Conservation (phyloP, 1,284 basidiomycete species). For the Moniliophthora roreri region DNA sequence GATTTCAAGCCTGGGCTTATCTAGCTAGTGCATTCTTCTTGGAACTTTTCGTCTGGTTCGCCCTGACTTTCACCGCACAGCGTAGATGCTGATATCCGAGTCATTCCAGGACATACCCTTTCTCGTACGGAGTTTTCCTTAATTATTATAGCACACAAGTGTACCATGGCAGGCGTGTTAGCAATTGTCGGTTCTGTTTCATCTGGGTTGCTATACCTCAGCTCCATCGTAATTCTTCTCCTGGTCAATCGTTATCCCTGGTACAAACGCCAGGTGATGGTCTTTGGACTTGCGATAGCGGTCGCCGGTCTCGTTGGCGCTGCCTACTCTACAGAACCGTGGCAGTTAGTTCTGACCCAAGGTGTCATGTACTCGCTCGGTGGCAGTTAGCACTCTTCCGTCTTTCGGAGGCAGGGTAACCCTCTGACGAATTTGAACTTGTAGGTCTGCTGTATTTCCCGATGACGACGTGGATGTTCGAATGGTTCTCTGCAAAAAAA, state of each 20-base stretch:
- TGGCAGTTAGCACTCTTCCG: conserved; percentile 7
- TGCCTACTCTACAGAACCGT: conserved; percentile 9
- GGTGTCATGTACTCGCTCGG: conserved; percentile 13
- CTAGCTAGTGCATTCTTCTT: conserved; percentile 14
- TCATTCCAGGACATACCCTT: conserved; percentile 12
- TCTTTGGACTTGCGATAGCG: conserved; percentile 7
- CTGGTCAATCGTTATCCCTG: conserved; percentile 13
- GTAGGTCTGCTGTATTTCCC: conserved; percentile 15
- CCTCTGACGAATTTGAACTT: not conserved
- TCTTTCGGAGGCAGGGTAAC: not conserved
- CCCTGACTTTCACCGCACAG: not conserved
- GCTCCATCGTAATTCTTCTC: conserved; percentile 9
- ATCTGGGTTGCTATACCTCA: conserved; percentile 12
- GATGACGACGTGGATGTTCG: conserved; percentile 13
- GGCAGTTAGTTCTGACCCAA: conserved; percentile 14
- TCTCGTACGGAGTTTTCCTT: conserved; percentile 17
- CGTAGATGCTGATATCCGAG: not conserved
- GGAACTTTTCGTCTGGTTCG: conserved; percentile 15
- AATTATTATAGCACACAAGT: conserved; percentile 13
- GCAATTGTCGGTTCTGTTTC: conserved; percentile 13
- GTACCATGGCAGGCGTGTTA: conserved; percentile 8
- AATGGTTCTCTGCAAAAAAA: conserved; percentile 15
- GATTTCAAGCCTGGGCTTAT: conserved; percentile 16
- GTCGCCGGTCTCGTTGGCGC: conserved; percentile 13
- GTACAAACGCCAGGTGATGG: conserved; percentile 12